phyloP scores from a whole-genome alignment of 2,329 filamentous ascomycete genomes.

The Neophaeococcomyces aloes region DNA sequence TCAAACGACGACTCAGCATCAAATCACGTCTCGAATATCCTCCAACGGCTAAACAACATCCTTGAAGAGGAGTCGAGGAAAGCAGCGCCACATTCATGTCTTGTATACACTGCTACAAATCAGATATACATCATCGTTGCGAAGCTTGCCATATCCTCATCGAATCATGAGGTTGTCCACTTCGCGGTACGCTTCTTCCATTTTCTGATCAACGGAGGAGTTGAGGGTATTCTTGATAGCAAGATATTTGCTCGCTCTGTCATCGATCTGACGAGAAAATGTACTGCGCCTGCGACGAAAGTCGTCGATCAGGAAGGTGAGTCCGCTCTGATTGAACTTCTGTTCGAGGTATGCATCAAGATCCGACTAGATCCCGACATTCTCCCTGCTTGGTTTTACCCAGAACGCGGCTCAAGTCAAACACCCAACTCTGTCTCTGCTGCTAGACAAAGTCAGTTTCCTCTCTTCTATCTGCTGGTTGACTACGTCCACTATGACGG shows the following conservation, averaged over 20 bases:
- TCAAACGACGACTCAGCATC: slow-evolving; percentile 42
- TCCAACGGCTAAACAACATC: slow-evolving; percentile 52
- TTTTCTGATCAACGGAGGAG: slow-evolving; percentile 87
- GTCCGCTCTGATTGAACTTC: slow-evolving; percentile 76
- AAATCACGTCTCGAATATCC: slow-evolving; percentile 40
- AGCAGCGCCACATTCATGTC: slow-evolving; percentile 81
- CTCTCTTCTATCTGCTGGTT: slow-evolving; percentile 87
- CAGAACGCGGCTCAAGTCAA: slow-evolving; percentile 35
- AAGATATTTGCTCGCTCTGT: slow-evolving; percentile 74
- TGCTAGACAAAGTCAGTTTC: slow-evolving; percentile 85
- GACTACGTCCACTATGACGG: slow-evolving; percentile 96
- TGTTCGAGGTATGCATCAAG: slow-evolving; percentile 95
- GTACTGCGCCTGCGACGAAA: slow-evolving; percentile 57
- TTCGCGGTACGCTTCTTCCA: slow-evolving; percentile 81
- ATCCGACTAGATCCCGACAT: slow-evolving; percentile 82
- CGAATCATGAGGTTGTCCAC: slow-evolving; percentile 75
- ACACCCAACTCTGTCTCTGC: slow-evolving; percentile 51
- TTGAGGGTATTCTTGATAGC: slow-evolving; percentile 87
- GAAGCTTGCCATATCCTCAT: slow-evolving; percentile 75
- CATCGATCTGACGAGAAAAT: slow-evolving; percentile 66
- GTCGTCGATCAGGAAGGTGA: slow-evolving; percentile 65
- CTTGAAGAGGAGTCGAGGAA: slow-evolving; percentile 82
- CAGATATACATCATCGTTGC: slow-evolving; percentile 84
- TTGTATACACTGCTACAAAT: slow-evolving; percentile 72
- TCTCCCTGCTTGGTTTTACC: slow-evolving; percentile 82